Percentiles rank a stretch among this genome's conserved stretches.
phyloP scores from a whole-genome alignment of 257 asterid genomes.

The Lantana camara region DNA sequence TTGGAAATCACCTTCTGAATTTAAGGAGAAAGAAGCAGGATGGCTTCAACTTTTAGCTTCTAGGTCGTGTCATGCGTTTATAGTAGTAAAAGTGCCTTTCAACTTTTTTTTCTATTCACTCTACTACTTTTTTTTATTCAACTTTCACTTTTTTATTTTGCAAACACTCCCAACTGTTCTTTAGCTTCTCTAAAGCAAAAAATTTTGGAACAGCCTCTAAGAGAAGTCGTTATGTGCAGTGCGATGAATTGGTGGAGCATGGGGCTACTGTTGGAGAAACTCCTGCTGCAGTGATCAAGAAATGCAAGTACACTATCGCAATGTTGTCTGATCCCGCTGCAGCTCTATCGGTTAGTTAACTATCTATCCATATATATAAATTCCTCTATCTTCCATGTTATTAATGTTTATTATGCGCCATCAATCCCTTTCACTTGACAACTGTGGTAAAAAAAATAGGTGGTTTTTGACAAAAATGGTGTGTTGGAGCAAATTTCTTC shows the following conservation, averaged over 20 bases:
- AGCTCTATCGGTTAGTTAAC: slow-evolving; percentile 79
- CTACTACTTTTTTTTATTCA: too few species aligned
- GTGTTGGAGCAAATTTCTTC: slow-evolving; percentile 76
- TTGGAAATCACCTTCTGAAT: too few species aligned
- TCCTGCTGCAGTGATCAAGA: slow-evolving; percentile 89
- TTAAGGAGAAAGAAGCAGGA: too few species aligned
- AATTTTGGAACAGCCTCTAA: neutral
- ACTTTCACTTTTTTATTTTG: too few species aligned
- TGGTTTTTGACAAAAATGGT: slow-evolving; percentile 83
- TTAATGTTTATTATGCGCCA: slow-evolving; percentile 1
- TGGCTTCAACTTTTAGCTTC: too few species aligned
- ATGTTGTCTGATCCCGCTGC: slow-evolving; percentile 97
- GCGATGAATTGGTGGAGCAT: slow-evolving; percentile 86
- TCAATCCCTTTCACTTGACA: slow-evolving; percentile 10
- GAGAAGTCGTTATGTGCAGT: slow-evolving; percentile 43
- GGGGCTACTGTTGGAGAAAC: slow-evolving; percentile 85
- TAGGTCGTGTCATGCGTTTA: too few species aligned
- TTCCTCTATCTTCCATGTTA: neutral
- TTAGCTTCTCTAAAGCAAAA: neutral
- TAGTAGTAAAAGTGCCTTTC: too few species aligned
- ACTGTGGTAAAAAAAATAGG: slow-evolving; percentile 52
- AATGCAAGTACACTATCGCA: slow-evolving; percentile 95
- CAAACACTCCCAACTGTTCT: too few species aligned
- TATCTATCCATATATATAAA: too few species aligned
- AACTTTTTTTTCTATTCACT: too few species aligned